phyloP scores from a whole-genome alignment of 306 rosid genomes.

The Oxytropis ochrocephala region DNA sequence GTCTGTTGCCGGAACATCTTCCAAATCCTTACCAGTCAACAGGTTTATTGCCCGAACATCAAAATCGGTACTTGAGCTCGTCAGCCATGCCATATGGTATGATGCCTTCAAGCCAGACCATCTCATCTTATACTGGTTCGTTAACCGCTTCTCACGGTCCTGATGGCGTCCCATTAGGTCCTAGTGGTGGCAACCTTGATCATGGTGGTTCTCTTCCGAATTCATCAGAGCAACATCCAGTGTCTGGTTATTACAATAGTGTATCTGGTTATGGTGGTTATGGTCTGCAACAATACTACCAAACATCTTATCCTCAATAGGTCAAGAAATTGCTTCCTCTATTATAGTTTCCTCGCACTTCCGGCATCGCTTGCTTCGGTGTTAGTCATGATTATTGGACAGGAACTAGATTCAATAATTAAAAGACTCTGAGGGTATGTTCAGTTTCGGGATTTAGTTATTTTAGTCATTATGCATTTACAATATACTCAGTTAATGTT shows the following conservation, averaged over 20 bases:
- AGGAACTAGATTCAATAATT: constrained; percentile 23
- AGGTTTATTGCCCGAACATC: constrained; percentile 45
- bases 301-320: constrained; percentile 57
- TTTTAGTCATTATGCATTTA: constrained; percentile 11
- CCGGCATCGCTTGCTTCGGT: constrained; percentile 28
- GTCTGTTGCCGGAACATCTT: constrained; percentile 46
- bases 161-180: constrained; percentile 31
- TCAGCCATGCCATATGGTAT: constrained; percentile 48
- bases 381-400: constrained; percentile 20
- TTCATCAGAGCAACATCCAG: constrained; percentile 38
- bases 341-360: constrained; percentile 24
- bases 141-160: constrained; percentile 19
- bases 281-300: constrained; percentile 43
- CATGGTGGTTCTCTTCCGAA: constrained; percentile 43
- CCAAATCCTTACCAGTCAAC: constrained; percentile 35
- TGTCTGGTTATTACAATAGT: constrained; percentile 39
- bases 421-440: constrained; percentile 25
- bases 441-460: constrained; percentile 23
- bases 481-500: no score
- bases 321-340: constrained; percentile 9
- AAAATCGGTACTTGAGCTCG: constrained; percentile 40
- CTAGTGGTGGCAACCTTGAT: constrained; percentile 41
- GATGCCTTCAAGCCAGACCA: constrained; percentile 41
- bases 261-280: constrained; percentile 48
- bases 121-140: constrained; percentile 44